Percentiles rank a stretch among this genome's conserved stretches.
These are phyloP conservation scores for Mycena alexandri DNA, from an alignment of 768 basidiomycete species.

Conservation along the genomic window DNA sequence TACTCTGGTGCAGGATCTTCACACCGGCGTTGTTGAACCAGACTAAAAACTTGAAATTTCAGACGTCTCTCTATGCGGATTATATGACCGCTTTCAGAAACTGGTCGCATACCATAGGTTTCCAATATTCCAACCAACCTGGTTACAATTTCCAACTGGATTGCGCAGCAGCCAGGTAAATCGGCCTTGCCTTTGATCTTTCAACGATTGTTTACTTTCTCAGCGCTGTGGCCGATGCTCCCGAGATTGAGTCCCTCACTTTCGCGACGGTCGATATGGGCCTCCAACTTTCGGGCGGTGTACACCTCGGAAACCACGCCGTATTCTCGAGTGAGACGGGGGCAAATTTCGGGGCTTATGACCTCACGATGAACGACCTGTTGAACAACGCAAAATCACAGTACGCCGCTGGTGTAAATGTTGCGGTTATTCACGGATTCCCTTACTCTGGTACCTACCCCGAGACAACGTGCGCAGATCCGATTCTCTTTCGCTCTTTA, in stretches of 20 bases:
- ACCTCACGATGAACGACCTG: slow-evolving; percentile 32
- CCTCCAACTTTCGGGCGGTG: slow-evolving; percentile 34
- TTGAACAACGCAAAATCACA: slow-evolving; percentile 32
- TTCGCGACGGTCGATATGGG: slow-evolving; percentile 35
- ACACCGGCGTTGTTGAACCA: too few species aligned
- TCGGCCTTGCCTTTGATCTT: too few species aligned
- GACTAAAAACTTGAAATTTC: too few species aligned
- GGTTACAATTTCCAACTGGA: slow-evolving; percentile 37
- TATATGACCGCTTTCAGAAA: slow-evolving; percentile 30
- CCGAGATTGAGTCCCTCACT: slow-evolving; percentile 35
- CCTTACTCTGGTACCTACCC: slow-evolving; percentile 37
- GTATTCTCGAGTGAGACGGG: slow-evolving; percentile 34
- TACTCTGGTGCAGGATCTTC: slow-evolving; percentile 24
- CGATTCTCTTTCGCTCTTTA: not conserved
- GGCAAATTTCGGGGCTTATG: slow-evolving; percentile 18
- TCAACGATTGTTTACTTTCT: too few species aligned
- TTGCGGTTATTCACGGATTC: slow-evolving; percentile 35
- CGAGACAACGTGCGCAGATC: slow-evolving; percentile 27
- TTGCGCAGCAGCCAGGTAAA: slow-evolving; percentile 23
- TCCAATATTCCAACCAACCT: slow-evolving; percentile 36
- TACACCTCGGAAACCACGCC: slow-evolving; percentile 33
- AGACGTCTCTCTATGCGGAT: slow-evolving; percentile 36
- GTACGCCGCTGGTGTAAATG: slow-evolving; percentile 35
- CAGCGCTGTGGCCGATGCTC: slow-evolving; percentile 31
- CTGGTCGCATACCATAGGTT: slow-evolving; percentile 32